Conservation (phyloP, 306 rosid species). For the Carpinus fangiana region DNA sequence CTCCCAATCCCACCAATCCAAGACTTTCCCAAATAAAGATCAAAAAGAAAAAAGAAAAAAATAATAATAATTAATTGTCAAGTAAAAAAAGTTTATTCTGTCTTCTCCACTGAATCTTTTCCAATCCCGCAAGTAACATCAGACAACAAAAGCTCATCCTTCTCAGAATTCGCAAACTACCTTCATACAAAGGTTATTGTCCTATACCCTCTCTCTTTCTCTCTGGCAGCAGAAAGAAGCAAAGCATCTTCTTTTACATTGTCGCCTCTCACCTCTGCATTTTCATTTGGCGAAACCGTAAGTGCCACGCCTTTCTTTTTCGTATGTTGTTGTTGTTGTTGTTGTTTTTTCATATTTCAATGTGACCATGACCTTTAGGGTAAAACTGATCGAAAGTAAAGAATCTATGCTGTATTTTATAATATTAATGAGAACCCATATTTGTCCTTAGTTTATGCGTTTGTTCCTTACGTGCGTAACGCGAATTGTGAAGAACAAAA, state of each 20-base stretch:
- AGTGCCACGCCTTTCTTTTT: slow-evolving; percentile 36
- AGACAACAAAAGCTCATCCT: slow-evolving; percentile 11
- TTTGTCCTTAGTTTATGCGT: slow-evolving; percentile 21
- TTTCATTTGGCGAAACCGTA: slow-evolving; percentile 34
- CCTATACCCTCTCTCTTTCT: neutral
- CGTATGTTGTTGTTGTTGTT: slow-evolving; percentile 7
- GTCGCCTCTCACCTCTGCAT: slow-evolving; percentile 17
- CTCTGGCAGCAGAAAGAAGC: slow-evolving; percentile 38
- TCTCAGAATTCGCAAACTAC: neutral
- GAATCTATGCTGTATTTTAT: slow-evolving; percentile 44
- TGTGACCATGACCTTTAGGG: slow-evolving; percentile 38
- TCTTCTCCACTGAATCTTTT: slow-evolving; percentile 24
- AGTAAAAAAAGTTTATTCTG: slow-evolving; percentile 9
- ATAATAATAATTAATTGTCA: neutral
- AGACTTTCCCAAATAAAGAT: neutral
- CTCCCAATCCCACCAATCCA: neutral
- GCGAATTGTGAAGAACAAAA: neutral
- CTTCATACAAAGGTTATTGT: neutral
- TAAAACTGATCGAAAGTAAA: slow-evolving; percentile 49
- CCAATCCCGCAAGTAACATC: slow-evolving; percentile 16
- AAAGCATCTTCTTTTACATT: slow-evolving; percentile 47
- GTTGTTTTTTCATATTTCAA: slow-evolving; percentile 25
- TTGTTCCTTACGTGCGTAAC: slow-evolving; percentile 31
- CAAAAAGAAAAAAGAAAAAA: neutral
- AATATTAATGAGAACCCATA: slow-evolving; percentile 26